Conservation (phyloP, 768 basidiomycete genomes). For the Hydnomerulius pinastri region DNA sequence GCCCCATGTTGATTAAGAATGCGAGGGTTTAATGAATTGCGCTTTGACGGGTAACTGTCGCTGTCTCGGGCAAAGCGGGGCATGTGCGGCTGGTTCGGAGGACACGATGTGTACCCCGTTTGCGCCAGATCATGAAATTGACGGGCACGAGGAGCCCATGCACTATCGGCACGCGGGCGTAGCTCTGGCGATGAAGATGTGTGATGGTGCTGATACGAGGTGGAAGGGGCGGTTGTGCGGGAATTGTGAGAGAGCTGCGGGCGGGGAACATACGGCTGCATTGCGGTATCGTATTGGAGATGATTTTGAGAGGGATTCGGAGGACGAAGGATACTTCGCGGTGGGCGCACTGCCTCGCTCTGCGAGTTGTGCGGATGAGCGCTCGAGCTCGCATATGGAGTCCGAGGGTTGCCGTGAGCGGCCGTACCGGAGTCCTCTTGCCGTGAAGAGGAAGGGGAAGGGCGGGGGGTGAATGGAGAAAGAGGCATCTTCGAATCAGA, state of each 20-base stretch:
- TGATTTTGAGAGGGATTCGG: neutral
- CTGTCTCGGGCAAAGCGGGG: slow-evolving; percentile 14
- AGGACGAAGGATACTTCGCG: slow-evolving; percentile 22
- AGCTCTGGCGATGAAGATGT: slow-evolving; percentile 26
- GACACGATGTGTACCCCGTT: neutral
- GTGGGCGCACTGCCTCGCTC: slow-evolving; percentile 9
- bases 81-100: slow-evolving; percentile 5
- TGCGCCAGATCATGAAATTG: slow-evolving; percentile 14
- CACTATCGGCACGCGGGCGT: slow-evolving; percentile 19
- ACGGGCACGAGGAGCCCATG: slow-evolving; percentile 25
- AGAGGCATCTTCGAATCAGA: slow-evolving; percentile 14
- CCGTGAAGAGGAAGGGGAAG: slow-evolving; percentile 4
- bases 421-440: slow-evolving; percentile 7
- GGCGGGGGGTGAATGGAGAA: slow-evolving; percentile 22
- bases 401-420: slow-evolving; percentile 1
- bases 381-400: neutral
- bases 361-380: slow-evolving; percentile 1
- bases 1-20: slow-evolving; percentile 10
- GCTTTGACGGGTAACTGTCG: slow-evolving; percentile 9
- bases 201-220: slow-evolving; percentile 21
- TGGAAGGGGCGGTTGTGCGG: slow-evolving; percentile 9
- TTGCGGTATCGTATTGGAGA: slow-evolving; percentile 5
- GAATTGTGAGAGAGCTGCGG: slow-evolving; percentile 8
- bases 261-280: neutral
- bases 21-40: slow-evolving; percentile 17